phyloP scores from a whole-genome alignment of 108 stramenopile species.

The Aurantiochytrium sp. region DNA sequence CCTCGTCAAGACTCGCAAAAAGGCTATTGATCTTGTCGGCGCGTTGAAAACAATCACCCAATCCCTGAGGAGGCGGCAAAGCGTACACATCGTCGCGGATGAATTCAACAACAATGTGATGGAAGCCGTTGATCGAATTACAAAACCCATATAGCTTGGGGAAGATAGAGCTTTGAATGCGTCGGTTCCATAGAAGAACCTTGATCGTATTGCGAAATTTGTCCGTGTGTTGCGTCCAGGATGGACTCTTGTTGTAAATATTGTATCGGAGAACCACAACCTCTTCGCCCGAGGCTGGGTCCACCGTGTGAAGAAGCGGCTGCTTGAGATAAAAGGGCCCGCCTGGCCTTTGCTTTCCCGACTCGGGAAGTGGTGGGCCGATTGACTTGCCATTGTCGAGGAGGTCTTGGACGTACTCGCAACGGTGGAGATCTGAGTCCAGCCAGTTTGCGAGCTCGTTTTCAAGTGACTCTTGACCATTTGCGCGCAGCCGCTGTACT shows the following conservation, averaged over 20 bases:
- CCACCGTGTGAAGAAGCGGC: neutral
- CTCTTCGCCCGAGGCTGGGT: neutral
- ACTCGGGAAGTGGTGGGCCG: neutral
- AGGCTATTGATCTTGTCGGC: neutral
- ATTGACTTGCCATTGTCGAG: neutral
- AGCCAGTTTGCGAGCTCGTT: neutral
- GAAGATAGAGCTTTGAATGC: neutral
- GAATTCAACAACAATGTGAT: neutral
- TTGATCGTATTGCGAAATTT: slow-evolving; percentile 7
- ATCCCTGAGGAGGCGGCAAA: neutral
- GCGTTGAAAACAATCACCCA: neutral
- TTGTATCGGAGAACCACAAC: neutral
- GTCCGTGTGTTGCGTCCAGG: slow-evolving; percentile 11
- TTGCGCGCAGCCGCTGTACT: too few relatives aligned
- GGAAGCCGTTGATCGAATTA: neutral
- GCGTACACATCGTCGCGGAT: neutral
- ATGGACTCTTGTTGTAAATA: neutral
- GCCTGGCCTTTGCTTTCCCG: neutral
- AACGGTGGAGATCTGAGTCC: neutral
- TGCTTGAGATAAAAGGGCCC: neutral
- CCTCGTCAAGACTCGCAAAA: neutral
- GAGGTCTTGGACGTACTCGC: neutral
- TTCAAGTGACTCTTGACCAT: neutral
- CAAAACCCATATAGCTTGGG: neutral
- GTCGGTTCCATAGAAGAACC: neutral